Evolutionary conservation across 176 grass and related monocot genomes (phyloP).

Genomic region (Microstegium vimineum): DNA sequence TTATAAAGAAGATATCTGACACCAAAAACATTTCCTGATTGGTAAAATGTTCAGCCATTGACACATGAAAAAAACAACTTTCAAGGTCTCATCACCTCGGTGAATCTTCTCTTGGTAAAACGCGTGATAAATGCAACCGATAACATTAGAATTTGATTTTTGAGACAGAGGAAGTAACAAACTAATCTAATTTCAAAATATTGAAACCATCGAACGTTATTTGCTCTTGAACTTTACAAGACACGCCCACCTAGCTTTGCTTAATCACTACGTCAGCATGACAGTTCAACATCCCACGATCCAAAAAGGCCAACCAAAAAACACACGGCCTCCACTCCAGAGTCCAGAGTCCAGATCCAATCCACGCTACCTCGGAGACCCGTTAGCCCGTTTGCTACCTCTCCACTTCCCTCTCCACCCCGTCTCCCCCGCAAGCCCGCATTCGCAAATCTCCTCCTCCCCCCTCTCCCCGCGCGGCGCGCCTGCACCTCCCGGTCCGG

Average conservation of each 20-base stretch:
- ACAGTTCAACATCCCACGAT: slow-evolving; percentile 33
- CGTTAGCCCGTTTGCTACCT: slow-evolving; percentile 11
- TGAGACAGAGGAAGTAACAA: no score
- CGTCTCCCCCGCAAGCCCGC: not conserved
- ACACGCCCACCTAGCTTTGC: not conserved
- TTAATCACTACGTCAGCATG: not conserved
- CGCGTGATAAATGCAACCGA: no score
- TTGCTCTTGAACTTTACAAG: not conserved
- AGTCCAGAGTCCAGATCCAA: slow-evolving; percentile 37
- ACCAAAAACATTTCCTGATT: no score
- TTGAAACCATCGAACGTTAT: not conserved
- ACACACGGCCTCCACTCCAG: not conserved
- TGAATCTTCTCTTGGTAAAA: no score
- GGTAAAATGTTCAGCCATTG: no score
- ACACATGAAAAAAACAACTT: no score
- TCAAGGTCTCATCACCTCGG: no score
- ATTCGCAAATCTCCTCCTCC: slow-evolving; percentile 25
- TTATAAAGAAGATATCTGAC: no score
- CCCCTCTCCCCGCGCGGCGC: slow-evolving; percentile 1
- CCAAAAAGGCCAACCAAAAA: not conserved
- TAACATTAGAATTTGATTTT: no score
- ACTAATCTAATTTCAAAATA: not conserved
- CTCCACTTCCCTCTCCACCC: not conserved
- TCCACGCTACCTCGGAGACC: not conserved
- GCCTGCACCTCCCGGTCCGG: not conserved